Evolutionary conservation across 495 filamentous ascomycete genomes (phyloP), one percentile per base, ranked within the genome.

Genomic region (Penicillium coprophilum): DNA sequence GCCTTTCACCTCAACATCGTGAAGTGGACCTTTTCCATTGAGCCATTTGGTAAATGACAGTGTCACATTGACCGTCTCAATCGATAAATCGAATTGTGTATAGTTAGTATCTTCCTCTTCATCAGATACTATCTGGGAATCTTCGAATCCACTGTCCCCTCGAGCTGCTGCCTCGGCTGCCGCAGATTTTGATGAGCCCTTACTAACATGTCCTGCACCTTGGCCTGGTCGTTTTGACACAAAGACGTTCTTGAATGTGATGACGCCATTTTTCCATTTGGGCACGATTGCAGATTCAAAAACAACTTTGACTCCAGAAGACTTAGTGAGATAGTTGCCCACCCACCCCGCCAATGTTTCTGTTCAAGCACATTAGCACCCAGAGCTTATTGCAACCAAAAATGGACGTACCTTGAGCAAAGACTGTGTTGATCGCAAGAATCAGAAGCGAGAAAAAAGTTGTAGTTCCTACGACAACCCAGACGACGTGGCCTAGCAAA

Each of bases 201-300:
- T 97, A 71, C 85, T 93, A 38, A 98, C 95, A 66, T 90, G 82
- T 44, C 82, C 86, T 7, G 73, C 71, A 19, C 77, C 80, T 64
- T 95, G 88, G 2, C 94, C 94, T 11, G 95, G 95, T 53, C 94
- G 78, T 51, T 92, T 80, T 8, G 94, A 97, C 3, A 97, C 89
- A 65, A 97, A 97, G 9, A 98, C 94, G 67, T 96, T 97, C 64
- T 90, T 89, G 75, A 98, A 96, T 0, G 90, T 90, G 57, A 98
- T 98, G 21, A 96, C 92, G 11, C 92, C 92, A 64, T 91, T 86
- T 60, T 83, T 87, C 94, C 94, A 98, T 64, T 87, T 91, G 11
- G 94, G 94, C 13, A 97, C 94, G 61, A 98, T 96, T 13, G 94
- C 94, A 57, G 91, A 97, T 71, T 98, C 94, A 67, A 98, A 98